These are phyloP conservation scores for Persicaria tinctoria DNA, from an alignment of 148 eudicot genomes.

Conservation along the genomic window DNA sequence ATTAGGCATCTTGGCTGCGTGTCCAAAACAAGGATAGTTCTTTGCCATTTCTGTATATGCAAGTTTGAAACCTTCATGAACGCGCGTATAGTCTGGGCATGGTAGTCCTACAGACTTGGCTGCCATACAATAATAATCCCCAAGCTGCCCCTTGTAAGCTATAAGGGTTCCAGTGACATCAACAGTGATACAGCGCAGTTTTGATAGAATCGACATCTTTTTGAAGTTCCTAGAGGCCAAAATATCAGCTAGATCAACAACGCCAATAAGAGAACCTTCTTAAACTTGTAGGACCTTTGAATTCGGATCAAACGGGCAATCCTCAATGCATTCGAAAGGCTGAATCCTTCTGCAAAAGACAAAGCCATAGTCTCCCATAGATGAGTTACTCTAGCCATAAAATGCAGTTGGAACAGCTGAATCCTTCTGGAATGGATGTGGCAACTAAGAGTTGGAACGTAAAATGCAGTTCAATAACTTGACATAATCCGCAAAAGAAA, in stretches of 20 bases:
- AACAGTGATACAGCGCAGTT: conserved; percentile 69
- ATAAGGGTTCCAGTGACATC: conserved; percentile 95
- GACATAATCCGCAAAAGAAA: not conserved
- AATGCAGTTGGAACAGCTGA: not conserved
- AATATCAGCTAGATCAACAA: not conserved
- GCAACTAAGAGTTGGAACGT: not conserved
- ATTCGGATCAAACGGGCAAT: not conserved
- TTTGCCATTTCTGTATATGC: conserved; percentile 88
- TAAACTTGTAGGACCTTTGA: not conserved
- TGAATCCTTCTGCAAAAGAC: not conserved
- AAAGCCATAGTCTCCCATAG: not conserved
- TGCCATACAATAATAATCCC: conserved; percentile 97
- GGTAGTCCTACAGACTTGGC: conserved; percentile 89
- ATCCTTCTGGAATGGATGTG: too few relatives aligned
- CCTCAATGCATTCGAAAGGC: not conserved
- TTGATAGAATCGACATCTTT: conserved; percentile 53
- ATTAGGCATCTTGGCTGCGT: conserved; percentile 81
- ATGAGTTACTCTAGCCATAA: not conserved
- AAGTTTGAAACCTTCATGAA: conserved; percentile 88
- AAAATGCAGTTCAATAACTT: not conserved
- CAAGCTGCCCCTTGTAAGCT: conserved; percentile 95
- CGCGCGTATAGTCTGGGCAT: conserved; percentile 88
- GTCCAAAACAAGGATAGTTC: conserved; percentile 89
- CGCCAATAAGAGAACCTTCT: not conserved
- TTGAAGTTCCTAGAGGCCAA: not conserved